These are phyloP conservation scores for Incumbomyces delicatus DNA, from an alignment of 2,329 filamentous ascomycete species.

Conservation along the genomic window DNA sequence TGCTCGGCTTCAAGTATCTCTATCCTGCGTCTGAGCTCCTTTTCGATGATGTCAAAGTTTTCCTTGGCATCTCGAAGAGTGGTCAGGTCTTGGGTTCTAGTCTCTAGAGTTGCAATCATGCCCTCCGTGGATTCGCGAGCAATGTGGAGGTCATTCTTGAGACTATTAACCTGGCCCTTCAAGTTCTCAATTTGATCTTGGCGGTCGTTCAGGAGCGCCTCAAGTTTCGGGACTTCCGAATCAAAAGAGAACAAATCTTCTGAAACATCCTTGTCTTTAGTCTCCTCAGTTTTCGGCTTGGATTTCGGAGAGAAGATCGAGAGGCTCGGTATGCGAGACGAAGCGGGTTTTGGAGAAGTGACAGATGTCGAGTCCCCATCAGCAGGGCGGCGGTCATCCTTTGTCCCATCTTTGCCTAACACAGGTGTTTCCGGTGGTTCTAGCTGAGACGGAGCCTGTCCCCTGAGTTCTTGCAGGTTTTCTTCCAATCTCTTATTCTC, in stretches of 20 bases:
- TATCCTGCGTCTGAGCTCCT: conserved; percentile 31
- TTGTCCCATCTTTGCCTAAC: conserved; percentile 14
- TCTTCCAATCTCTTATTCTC: conserved; percentile 52
- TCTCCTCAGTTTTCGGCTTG: conserved; percentile 22
- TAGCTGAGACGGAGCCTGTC: conserved; percentile 26
- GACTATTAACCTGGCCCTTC: conserved; percentile 54
- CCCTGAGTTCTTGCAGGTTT: conserved; percentile 48
- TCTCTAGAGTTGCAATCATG: conserved; percentile 58
- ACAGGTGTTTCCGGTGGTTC: conserved; percentile 29
- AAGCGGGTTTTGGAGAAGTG: conserved; percentile 27
- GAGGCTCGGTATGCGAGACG: conserved; percentile 28
- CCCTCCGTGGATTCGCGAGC: conserved; percentile 60
- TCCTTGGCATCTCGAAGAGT: conserved; percentile 44
- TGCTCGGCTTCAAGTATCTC: conserved; percentile 32
- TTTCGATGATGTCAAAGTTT: conserved; percentile 35
- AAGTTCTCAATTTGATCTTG: conserved; percentile 62
- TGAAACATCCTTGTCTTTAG: conserved; percentile 28
- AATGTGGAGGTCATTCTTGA: conserved; percentile 61
- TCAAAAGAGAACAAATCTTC: conserved; percentile 92
- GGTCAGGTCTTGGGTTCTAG: conserved; percentile 54
- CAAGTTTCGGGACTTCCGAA: conserved; percentile 71
- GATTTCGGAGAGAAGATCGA: conserved; percentile 31
- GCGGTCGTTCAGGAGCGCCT: conserved; percentile 62
- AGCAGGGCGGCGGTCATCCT: background rate
- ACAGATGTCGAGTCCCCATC: conserved; percentile 2